phyloP scores from a whole-genome alignment of 140 eudicot species.

The Anethum foeniculum region DNA sequence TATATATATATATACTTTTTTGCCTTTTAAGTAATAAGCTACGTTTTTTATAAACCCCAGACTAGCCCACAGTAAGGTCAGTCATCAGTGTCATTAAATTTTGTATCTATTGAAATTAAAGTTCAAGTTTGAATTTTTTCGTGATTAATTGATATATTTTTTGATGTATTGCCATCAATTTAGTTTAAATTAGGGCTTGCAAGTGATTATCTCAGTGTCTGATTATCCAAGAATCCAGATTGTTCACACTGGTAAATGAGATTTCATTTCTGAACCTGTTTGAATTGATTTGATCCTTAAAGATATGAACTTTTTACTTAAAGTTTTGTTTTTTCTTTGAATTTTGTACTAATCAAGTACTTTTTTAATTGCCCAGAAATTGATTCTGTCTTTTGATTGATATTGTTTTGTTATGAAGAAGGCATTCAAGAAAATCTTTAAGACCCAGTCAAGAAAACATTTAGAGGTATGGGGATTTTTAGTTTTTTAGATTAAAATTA shows the following conservation, averaged over 20 bases:
- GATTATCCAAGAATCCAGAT: too few relatives aligned
- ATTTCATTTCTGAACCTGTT: neutral
- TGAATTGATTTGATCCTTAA: neutral
- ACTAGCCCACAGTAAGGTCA: neutral
- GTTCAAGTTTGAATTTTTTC: too few relatives aligned
- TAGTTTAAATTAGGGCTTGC: neutral
- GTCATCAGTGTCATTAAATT: neutral
- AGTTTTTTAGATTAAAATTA: neutral
- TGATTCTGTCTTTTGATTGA: neutral
- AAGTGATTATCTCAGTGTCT: neutral
- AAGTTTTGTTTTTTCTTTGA: neutral
- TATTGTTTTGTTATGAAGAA: conserved; percentile 38
- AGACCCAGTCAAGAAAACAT: conserved; percentile 12
- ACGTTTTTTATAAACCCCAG: too few relatives aligned
- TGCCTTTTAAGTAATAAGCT: too few relatives aligned
- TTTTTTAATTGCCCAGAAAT: neutral
- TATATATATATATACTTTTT: too few relatives aligned
- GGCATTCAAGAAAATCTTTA: conserved; percentile 28
- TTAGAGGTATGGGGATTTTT: conserved; percentile 28
- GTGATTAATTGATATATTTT: neutral
- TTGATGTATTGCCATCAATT: neutral
- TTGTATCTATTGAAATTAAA: too few relatives aligned
- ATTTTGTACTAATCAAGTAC: neutral
- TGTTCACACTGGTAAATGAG: neutral
- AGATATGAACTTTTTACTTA: neutral